Percentiles rank a stretch among this genome's conserved stretches.
Evolutionary conservation across 1,284 basidiomycete genomes (phyloP).

Genomic region (Ceraceosorus bombacis): DNA sequence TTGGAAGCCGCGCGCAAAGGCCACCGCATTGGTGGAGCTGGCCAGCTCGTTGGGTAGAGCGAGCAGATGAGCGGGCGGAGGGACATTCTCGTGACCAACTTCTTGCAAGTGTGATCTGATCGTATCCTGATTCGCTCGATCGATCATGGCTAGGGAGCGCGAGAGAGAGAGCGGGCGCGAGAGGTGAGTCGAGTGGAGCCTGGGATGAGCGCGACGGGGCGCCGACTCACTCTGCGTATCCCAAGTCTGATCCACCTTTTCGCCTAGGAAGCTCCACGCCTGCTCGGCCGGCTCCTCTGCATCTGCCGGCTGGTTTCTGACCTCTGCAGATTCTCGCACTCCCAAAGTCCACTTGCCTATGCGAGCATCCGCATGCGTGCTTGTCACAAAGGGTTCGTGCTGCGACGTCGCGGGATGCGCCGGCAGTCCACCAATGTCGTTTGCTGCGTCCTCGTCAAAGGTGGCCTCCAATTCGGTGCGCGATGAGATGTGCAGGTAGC

Average conservation of each 20-base stretch:
- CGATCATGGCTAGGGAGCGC: too few species aligned
- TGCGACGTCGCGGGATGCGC: not conserved
- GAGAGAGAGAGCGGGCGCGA: too few species aligned
- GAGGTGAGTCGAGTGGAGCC: too few species aligned
- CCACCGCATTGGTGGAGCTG: conserved; percentile 68
- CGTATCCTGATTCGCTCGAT: too few species aligned
- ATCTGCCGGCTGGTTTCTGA: not conserved
- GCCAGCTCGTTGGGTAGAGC: conserved; percentile 67
- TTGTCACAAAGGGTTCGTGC: not conserved
- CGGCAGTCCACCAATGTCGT: not conserved
- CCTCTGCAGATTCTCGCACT: not conserved
- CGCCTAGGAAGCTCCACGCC: not conserved
- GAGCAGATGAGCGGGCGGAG: conserved; percentile 71
- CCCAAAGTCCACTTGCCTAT: not conserved
- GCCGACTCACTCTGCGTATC: not conserved
- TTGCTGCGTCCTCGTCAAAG: not conserved
- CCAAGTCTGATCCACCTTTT: not conserved
- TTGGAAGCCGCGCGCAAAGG: conserved; percentile 72
- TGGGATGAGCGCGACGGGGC: too few species aligned
- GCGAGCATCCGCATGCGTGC: not conserved
- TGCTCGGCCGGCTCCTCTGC: not conserved
- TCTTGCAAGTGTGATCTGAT: conserved; percentile 48
- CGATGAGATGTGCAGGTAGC: not conserved
- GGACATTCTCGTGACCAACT: conserved; percentile 55
- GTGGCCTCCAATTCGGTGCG: not conserved